Percentiles rank a stretch among this genome's conserved stretches.
Evolutionary conservation across 208 protist genomes (phyloP).

Genomic region (Crithidia bombi): DNA sequence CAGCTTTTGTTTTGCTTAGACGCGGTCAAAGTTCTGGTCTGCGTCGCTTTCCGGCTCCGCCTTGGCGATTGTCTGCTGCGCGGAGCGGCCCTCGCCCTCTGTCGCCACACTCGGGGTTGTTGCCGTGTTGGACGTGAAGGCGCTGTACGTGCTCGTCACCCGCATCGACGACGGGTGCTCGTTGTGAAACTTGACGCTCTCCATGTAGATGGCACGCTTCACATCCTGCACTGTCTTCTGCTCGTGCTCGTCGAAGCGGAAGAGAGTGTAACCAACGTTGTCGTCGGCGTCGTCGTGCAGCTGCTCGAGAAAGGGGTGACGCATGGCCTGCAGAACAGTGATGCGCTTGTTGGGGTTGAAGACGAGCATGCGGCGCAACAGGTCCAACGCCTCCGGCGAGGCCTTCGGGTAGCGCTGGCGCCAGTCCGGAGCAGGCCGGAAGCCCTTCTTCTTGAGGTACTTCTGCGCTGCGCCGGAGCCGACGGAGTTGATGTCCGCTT

Average conservation of each 20-base stretch:
- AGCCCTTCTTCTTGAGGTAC: slow-evolving; percentile 86
- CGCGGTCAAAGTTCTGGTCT: slow-evolving; percentile 53
- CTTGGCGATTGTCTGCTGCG: slow-evolving; percentile 81
- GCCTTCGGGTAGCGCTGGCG: slow-evolving; percentile 77
- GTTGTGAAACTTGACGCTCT: slow-evolving; percentile 80
- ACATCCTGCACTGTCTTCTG: slow-evolving; percentile 81
- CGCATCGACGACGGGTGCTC: slow-evolving; percentile 41
- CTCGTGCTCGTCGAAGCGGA: slow-evolving; percentile 82
- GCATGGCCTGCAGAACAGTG: slow-evolving; percentile 90
- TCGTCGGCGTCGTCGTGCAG: slow-evolving; percentile 90
- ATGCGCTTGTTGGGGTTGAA: slow-evolving; percentile 94
- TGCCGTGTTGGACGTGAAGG: slow-evolving; percentile 29
- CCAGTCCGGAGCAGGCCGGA: slow-evolving; percentile 60
- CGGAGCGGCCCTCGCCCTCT: slow-evolving; percentile 70
- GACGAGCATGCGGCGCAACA: slow-evolving; percentile 91
- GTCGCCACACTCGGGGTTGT: slow-evolving; percentile 53
- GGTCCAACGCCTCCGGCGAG: slow-evolving; percentile 82
- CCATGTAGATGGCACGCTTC: slow-evolving; percentile 85
- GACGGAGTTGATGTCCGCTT: slow-evolving; percentile 81
- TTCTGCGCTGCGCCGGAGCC: slow-evolving; percentile 85
- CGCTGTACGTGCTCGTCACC: slow-evolving; percentile 23
- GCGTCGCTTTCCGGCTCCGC: slow-evolving; percentile 39
- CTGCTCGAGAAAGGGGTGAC: slow-evolving; percentile 82
- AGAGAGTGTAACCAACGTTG: slow-evolving; percentile 48
- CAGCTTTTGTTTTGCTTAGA: slow-evolving; percentile 20